Evolutionary conservation across 1,139 yeast species (phyloP).

Genomic region (Yamadazyma conglobata): DNA sequence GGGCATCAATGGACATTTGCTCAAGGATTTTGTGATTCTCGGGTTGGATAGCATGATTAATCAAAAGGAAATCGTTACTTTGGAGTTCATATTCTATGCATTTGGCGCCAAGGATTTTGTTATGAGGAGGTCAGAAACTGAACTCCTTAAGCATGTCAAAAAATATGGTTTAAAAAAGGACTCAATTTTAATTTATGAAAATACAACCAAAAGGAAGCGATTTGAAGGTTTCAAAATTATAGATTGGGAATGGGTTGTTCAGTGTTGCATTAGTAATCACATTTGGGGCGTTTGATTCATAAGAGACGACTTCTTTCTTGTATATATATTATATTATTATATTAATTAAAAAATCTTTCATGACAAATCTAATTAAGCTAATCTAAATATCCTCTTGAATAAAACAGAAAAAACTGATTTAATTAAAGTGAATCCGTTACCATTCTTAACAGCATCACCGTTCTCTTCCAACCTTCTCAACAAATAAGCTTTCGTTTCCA

Average conservation of each 20-base stretch:
- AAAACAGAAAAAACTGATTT: constrained; percentile 51
- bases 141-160: constrained; percentile 6
- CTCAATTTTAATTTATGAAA: constrained; percentile 25
- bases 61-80: constrained; percentile 26
- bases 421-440: constrained; percentile 78
- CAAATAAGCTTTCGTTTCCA: constrained; percentile 88
- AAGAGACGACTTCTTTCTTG: background rate
- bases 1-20: constrained; percentile 31
- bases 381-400: constrained; percentile 34
- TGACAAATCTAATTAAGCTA: constrained; percentile 13
- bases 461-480: constrained; percentile 92
- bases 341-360: background rate
- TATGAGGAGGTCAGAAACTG: constrained; percentile 5
- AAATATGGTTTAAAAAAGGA: constrained; percentile 3
- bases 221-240: constrained; percentile 12
- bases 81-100: constrained; percentile 44
- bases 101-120: constrained; percentile 36
- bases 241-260: constrained; percentile 60
- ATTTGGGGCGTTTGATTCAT: constrained; percentile 18
- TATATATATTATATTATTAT: constrained; percentile 1
- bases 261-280: constrained; percentile 55
- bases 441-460: constrained; percentile 90
- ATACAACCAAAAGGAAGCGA: constrained; percentile 10
- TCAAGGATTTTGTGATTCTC: constrained; percentile 29
- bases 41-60: constrained; percentile 23